Base-by-base conservation (phyloP, 352 stramenopile genomes). In the Aphanomyces euteiches region DNA sequence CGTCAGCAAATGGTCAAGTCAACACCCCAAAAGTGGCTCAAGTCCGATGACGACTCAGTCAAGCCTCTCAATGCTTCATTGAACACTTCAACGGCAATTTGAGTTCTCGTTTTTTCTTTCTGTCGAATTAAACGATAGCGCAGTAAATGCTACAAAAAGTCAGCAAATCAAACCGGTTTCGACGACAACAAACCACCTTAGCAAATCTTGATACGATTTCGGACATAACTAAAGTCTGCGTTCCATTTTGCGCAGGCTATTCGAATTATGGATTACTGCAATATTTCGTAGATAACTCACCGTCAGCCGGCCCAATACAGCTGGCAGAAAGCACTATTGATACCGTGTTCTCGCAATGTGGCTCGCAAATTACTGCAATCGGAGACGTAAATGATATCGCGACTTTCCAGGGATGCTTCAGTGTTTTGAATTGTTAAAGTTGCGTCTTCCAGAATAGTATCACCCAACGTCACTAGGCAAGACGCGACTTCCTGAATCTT, bases 131-230 rank as follows among this genome's bases (percentile, higher is more conserved):
- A 74, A 7, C 78, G 76, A 39, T 84, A 90, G 4, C 80, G 80
- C 45, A 94, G 90, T 7, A 93, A 47, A 1, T 81, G 84, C 64
- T 70, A 70, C 50, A 40, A 12, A 19, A 21, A 3, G 28, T 13
- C 38, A 41, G 2, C 5, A 28, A 36, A 41, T 8, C 28, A 28
- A 28, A 28, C 12, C 21, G 5, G 7, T 63, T 28, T 38, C 56
- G 19, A 19, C 56, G 5, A 36, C 10, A 13, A 28, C 34, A 12
- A 6, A n/a, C 47, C n/a, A 70, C 64, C 72, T 93, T 94, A 3
- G 87, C 87, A 36, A 94, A 48, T 39, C 87, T 80, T 48, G 80
- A 75, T 37, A 94, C 54, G 21, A 94, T 91, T 45, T 92, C 82
- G 43, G 78, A 77, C 13, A 86, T 83, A 7, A 94, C 79, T 5